Evolutionary conservation across 2,329 filamentous ascomycete genomes (phyloP), one percentile per base, ranked within the genome.

Genomic region (Botrytis medusae): DNA sequence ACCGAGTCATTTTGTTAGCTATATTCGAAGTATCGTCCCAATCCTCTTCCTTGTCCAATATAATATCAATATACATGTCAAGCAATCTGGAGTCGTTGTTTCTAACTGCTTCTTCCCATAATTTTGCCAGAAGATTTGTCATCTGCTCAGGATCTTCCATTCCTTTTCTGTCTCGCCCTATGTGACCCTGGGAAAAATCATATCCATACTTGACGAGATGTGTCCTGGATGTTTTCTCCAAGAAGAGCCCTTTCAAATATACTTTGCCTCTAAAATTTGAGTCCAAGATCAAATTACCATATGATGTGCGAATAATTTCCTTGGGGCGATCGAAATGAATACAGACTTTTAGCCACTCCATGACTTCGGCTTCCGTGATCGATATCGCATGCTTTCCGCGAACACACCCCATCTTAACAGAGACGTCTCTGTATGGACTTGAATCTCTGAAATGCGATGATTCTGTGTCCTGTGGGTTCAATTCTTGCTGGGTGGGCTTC

Each of bases 401-500:
- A 20, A 77, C 54, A 18, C 65, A 73, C 7, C 77, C 75, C 44
- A 79, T 76, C 34, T 65, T 73, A 1, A 78, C 76, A 2, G 73
- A 72, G 1, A 77, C 73, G 73, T 78, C 77, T 71, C 76, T 71
- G 69, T 74, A 76, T 8, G 74, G 75, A 57, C 74, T 75, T 1
- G 18, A 34, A 18, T 42, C 48, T 22, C 4, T 70, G 61, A 6
- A 46, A 3, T 22, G 12, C 8, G 20, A 44, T 63, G 14, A n/a
- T 9, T 63, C 16, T 32, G 20, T 40, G 16, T 20, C 9, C 10
- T 32, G 14, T 44, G 61, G n/a, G 8, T 9, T 29, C 4, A 61
- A 9, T 37, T 63, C 37, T 63, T 63, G 37, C 37, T 63, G 25
- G 22, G 37, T 18, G 2, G 60, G 18, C 25, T 48, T 62, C 71